Conservation (phyloP, 2,329 filamentous ascomycete genomes). For the Pezicula radicicola region DNA sequence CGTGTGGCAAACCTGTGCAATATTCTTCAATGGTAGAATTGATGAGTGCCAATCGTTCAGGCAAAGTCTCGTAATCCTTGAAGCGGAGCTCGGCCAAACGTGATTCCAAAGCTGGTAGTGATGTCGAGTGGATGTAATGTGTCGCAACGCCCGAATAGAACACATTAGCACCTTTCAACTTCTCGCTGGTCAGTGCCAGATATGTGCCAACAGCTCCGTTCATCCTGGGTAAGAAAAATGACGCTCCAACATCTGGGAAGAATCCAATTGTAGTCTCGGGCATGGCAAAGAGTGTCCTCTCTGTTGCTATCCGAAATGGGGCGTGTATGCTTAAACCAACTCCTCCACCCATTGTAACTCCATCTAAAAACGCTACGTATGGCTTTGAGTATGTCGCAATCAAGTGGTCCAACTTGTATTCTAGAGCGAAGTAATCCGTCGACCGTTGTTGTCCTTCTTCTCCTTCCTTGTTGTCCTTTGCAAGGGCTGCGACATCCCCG, state of each 20-base stretch:
- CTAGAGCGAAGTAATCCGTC: conserved; percentile 82
- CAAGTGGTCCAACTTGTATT: conserved; percentile 94
- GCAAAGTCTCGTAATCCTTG: conserved; percentile 66
- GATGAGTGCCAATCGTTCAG: conserved; percentile 67
- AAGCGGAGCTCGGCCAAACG: conserved; percentile 89
- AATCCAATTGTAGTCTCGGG: conserved; percentile 98
- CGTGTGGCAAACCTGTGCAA: conserved; percentile 76
- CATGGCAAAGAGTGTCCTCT: conserved; percentile 96
- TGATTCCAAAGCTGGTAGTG: conserved; percentile 74
- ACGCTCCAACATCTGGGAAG: conserved; percentile 96
- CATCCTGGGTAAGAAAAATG: conserved; percentile 91
- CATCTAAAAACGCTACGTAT: conserved; percentile 94
- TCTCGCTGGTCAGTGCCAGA: conserved; percentile 85
- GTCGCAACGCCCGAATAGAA: conserved; percentile 93
- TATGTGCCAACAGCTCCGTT: conserved; percentile 87
- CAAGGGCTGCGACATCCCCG: conserved; percentile 82
- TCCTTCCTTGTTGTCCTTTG: conserved; percentile 66
- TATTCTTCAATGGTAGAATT: conserved; percentile 91
- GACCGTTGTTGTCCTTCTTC: conserved; percentile 70
- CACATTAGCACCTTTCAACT: conserved; percentile 76
- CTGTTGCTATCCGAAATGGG: conserved; percentile 93
- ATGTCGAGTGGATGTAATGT: conserved; percentile 92
- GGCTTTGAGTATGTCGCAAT: conserved; percentile 94
- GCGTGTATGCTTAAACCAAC: conserved; percentile 93
- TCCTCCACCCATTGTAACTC: conserved; percentile 96